These are phyloP conservation scores for Wallacemonas rigidus DNA, from an alignment of 208 protist genomes.

Conservation along the genomic window DNA sequence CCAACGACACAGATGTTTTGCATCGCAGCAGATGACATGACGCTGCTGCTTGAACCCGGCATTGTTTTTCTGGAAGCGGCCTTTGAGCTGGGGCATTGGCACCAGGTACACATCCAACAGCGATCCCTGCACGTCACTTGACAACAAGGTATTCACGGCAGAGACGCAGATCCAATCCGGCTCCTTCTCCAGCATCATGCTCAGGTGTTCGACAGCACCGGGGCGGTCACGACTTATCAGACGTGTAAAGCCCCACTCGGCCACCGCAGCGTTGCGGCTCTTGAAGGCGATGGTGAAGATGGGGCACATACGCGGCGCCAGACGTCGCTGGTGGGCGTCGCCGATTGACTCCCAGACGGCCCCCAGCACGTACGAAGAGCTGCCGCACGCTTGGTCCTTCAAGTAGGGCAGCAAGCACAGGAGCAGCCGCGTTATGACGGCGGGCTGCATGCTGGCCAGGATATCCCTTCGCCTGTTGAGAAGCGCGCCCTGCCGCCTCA, in stretches of 20 bases:
- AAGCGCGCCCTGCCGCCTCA: slow-evolving; percentile 24
- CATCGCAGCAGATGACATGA: neutral
- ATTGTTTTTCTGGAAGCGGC: slow-evolving; percentile 20
- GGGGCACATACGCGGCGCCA: neutral
- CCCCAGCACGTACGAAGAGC: neutral
- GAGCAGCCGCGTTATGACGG: neutral
- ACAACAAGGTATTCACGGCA: slow-evolving; percentile 5
- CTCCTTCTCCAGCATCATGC: neutral
- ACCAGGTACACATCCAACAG: neutral
- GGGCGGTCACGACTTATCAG: neutral
- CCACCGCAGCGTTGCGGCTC: slow-evolving; percentile 2
- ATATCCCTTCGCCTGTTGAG: slow-evolving; percentile 3
- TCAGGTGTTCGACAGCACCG: neutral
- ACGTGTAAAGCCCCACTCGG: neutral
- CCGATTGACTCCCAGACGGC: neutral
- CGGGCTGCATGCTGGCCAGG: neutral
- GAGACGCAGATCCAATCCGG: slow-evolving; percentile 17
- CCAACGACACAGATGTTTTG: slow-evolving; percentile 20
- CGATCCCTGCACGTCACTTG: neutral
- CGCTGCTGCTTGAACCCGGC: neutral
- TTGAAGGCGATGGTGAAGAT: slow-evolving; percentile 8
- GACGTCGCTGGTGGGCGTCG: neutral
- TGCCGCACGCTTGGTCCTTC: neutral
- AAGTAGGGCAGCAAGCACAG: neutral
- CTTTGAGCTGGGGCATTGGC: neutral